These are phyloP conservation scores for Tolypocladium tropicale DNA, from an alignment of 2,329 filamentous ascomycete species.

Conservation along the genomic window DNA sequence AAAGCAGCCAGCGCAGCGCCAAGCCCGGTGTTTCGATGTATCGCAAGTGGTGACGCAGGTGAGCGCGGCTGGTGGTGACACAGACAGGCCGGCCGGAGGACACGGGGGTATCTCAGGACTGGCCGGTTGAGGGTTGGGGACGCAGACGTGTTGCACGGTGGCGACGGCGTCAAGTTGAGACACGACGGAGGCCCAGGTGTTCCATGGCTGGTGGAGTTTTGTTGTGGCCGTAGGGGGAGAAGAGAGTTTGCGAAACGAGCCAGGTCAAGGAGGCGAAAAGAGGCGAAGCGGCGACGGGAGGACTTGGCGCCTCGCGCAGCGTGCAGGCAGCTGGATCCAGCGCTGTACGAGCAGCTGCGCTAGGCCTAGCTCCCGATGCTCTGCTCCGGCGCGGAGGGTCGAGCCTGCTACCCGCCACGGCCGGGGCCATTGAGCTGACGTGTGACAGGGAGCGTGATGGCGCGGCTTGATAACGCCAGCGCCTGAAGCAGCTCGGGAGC, in stretches of 20 bases:
- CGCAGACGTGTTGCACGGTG: neutral
- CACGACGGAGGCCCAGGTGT: neutral
- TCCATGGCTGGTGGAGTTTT: neutral
- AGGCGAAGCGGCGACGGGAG: neutral
- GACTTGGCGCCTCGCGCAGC: too few species aligned
- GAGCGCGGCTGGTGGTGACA: neutral
- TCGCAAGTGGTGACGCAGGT: neutral
- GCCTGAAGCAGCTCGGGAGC: neutral
- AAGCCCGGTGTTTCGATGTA: neutral
- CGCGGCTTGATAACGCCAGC: neutral
- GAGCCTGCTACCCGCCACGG: too few species aligned
- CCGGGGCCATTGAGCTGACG: too few species aligned
- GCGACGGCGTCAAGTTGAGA: neutral
- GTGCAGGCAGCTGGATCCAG: too few species aligned
- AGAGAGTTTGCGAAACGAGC: neutral
- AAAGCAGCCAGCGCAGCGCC: constrained; percentile 1
- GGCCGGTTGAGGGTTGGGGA: neutral
- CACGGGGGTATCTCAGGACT: neutral
- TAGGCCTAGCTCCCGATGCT: too few species aligned
- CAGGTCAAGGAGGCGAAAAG: neutral
- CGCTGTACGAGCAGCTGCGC: too few species aligned
- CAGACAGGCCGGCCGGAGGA: neutral
- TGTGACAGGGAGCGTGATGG: neutral
- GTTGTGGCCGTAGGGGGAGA: neutral
- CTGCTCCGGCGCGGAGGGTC: too few species aligned